Percentiles rank a stretch among this genome's conserved stretches.
phyloP scores from a whole-genome alignment of 1,284 basidiomycete genomes.

The Rhizopogon parksii region DNA sequence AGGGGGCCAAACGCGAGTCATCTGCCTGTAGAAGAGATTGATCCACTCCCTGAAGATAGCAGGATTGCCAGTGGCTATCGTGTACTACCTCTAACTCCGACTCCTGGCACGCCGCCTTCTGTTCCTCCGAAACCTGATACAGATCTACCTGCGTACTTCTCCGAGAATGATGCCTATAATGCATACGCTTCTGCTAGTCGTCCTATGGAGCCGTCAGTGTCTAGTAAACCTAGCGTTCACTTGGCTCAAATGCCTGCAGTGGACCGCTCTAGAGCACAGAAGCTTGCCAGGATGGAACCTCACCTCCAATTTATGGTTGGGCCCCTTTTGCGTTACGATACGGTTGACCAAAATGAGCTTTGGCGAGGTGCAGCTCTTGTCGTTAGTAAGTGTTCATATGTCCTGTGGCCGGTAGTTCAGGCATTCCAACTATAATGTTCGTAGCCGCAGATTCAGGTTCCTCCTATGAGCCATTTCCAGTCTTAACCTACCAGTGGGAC shows the following conservation, averaged over 20 bases:
- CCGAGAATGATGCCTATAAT: slow-evolving; percentile 1
- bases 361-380: slow-evolving; percentile 88
- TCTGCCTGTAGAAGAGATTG: slow-evolving; percentile 47
- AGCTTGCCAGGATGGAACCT: slow-evolving; percentile 60
- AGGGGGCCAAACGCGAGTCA: slow-evolving; percentile 46
- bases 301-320: slow-evolving; percentile 78
- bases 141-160: slow-evolving; percentile 2
- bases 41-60: slow-evolving; percentile 43
- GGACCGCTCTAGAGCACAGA: slow-evolving; percentile 54
- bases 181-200: slow-evolving; percentile 10
- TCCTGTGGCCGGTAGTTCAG: background rate
- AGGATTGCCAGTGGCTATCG: slow-evolving; percentile 44
- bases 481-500: slow-evolving; percentile 75
- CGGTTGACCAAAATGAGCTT: slow-evolving; percentile 64
- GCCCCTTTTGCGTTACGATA: slow-evolving; percentile 89
- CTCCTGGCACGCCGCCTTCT: slow-evolving; percentile 24
- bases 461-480: slow-evolving; percentile 71
- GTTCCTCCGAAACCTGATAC: slow-evolving; percentile 33
- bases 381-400: slow-evolving; percentile 53
- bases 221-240: slow-evolving; percentile 30
- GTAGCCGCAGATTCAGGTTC: slow-evolving; percentile 72
- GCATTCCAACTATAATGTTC: background rate
- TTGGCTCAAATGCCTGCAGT: slow-evolving; percentile 51
- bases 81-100: slow-evolving; percentile 21
- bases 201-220: slow-evolving; percentile 14